Evolutionary conservation across 352 stramenopile genomes (phyloP).

Genomic region (Peronospora belbahrii): DNA sequence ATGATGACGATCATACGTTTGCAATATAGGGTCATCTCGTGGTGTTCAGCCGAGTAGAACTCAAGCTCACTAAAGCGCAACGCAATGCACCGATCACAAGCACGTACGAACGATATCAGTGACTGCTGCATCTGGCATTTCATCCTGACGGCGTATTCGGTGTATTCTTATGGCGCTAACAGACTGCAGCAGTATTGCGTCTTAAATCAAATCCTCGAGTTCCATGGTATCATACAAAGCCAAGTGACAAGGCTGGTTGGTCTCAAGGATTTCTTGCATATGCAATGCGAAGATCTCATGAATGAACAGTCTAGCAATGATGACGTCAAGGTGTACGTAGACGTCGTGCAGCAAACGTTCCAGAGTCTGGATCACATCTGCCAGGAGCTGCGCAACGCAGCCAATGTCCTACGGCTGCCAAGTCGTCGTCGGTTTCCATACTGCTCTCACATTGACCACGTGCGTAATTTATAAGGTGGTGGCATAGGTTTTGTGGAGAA

Average conservation of each 20-base stretch:
- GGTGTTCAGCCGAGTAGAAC: slow-evolving; percentile 58
- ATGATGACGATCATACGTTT: slow-evolving; percentile 9
- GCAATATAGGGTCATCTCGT: slow-evolving; percentile 59
- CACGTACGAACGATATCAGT: slow-evolving; percentile 29
- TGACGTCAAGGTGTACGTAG: slow-evolving; percentile 50
- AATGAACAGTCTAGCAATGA: slow-evolving; percentile 31
- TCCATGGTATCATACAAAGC: slow-evolving; percentile 57
- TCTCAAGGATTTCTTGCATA: slow-evolving; percentile 44
- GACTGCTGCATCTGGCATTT: not conserved
- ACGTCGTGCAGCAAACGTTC: slow-evolving; percentile 42
- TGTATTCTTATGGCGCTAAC: not conserved
- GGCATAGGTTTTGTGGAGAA: not conserved
- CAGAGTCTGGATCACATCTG: slow-evolving; percentile 47
- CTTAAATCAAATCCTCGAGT: slow-evolving; percentile 80
- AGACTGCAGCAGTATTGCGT: slow-evolving; percentile 80
- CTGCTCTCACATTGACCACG: slow-evolving; percentile 71
- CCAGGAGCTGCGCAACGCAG: slow-evolving; percentile 57
- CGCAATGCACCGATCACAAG: slow-evolving; percentile 42
- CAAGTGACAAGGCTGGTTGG: slow-evolving; percentile 41
- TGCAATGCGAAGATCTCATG: slow-evolving; percentile 34
- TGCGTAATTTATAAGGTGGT: slow-evolving; percentile 18
- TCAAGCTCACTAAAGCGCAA: slow-evolving; percentile 53
- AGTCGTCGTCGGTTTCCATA: slow-evolving; percentile 75
- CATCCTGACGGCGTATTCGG: slow-evolving; percentile 4
- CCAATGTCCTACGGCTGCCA: slow-evolving; percentile 63